phyloP scores from a whole-genome alignment of 2,329 filamentous ascomycete genomes.

The Hymenotorrendiella dingleyae region DNA sequence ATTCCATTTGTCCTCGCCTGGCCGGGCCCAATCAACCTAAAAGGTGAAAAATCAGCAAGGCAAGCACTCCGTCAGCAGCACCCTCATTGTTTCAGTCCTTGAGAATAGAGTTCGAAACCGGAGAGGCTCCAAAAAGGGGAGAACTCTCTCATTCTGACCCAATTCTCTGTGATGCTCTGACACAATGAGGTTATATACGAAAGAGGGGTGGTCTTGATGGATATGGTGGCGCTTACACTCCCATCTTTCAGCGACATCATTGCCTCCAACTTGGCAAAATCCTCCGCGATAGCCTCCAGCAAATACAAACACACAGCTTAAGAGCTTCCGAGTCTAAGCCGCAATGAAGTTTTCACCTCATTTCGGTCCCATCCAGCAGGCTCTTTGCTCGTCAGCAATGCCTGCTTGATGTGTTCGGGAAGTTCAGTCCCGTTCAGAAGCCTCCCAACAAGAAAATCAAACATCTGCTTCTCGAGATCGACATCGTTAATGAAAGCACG shows the following conservation, averaged over 20 bases:
- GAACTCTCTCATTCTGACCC: no score
- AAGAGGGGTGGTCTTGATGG: no score
- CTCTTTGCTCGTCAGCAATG: slow-evolving; percentile 12
- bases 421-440: slow-evolving; percentile 20
- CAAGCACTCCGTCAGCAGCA: no score
- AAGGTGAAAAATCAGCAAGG: no score
- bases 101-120: no score
- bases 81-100: no score
- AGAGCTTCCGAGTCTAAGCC: slow-evolving; percentile 14
- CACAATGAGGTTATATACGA: no score
- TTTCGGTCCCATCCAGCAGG: slow-evolving; percentile 18
- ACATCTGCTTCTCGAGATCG: slow-evolving; percentile 14
- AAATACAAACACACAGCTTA: slow-evolving; percentile 16
- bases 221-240: slow-evolving; percentile 8
- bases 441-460: slow-evolving; percentile 15
- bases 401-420: slow-evolving; percentile 14
- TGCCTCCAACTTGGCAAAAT: slow-evolving; percentile 17
- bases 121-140: slow-evolving; percentile 1
- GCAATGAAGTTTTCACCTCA: slow-evolving; percentile 12
- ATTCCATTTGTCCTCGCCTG: slow-evolving; percentile 18
- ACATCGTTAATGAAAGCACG: slow-evolving; percentile 19
- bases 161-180: no score
- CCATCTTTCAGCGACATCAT: slow-evolving; percentile 22
- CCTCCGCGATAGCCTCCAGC: slow-evolving; percentile 15
- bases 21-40: slow-evolving; percentile 22